Conservation (phyloP, 2,329 filamentous ascomycete genomes). For the Nemania sp. region DNA sequence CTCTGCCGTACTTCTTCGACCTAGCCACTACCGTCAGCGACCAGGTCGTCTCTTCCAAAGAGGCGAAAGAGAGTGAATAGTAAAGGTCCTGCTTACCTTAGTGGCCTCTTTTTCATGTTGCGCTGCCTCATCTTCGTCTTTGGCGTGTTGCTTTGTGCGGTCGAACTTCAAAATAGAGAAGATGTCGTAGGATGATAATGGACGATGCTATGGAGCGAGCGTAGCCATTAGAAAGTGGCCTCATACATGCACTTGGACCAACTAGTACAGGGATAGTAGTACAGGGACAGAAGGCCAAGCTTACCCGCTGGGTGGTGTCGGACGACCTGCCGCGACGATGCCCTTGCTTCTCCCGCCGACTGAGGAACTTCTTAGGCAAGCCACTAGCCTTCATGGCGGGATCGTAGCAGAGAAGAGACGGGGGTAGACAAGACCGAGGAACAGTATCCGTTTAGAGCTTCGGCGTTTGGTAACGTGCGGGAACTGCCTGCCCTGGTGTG, state of each 20-base stretch:
- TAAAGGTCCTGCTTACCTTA: slow-evolving; percentile 51
- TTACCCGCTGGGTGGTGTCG: slow-evolving; percentile 66
- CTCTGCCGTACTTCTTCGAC: slow-evolving; percentile 52
- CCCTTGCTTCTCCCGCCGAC: slow-evolving; percentile 74
- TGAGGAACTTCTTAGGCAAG: slow-evolving; percentile 74
- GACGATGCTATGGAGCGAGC: slow-evolving; percentile 57
- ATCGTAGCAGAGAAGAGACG: slow-evolving; percentile 28
- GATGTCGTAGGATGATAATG: slow-evolving; percentile 66
- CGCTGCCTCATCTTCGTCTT: slow-evolving; percentile 55
- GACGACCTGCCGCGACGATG: slow-evolving; percentile 68
- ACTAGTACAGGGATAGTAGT: no score
- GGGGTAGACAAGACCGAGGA: slow-evolving; percentile 19
- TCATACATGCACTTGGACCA: not conserved
- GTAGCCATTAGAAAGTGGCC: slow-evolving; percentile 25
- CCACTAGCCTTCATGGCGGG: slow-evolving; percentile 62
- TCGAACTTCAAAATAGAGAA: slow-evolving; percentile 75
- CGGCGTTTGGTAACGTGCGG: not conserved
- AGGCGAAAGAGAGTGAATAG: slow-evolving; percentile 3
- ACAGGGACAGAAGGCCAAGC: not conserved
- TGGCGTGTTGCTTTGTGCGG: slow-evolving; percentile 65
- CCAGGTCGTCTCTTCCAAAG: not conserved
- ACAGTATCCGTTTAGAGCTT: not conserved
- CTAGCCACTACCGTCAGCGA: slow-evolving; percentile 45
- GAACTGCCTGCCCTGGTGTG: not conserved
- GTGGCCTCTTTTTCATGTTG: slow-evolving; percentile 61